Percentiles rank a stretch among this genome's conserved stretches.
Evolutionary conservation across 2,329 filamentous ascomycete genomes (phyloP).

Genomic region (Pseudogymnoascus sp.): DNA sequence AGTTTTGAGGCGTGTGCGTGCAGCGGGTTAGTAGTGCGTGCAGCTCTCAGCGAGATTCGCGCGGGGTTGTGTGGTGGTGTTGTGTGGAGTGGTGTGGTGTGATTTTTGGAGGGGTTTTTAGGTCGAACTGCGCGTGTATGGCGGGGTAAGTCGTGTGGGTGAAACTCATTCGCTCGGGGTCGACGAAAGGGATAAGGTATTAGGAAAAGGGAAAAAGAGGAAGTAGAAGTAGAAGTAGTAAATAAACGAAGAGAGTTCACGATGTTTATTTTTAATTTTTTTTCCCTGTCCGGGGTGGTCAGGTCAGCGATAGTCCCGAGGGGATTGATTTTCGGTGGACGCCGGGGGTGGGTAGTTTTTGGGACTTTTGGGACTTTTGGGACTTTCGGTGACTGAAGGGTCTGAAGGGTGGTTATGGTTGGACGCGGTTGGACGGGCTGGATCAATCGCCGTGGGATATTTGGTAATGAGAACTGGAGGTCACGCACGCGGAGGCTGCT

Average conservation of each 20-base stretch:
- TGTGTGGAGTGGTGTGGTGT: background rate
- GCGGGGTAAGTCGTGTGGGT: background rate
- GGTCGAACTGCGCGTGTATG: background rate
- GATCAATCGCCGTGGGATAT: background rate
- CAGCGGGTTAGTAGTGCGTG: background rate
- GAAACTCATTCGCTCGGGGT: background rate
- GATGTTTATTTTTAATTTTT: background rate
- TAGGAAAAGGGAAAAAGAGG: background rate
- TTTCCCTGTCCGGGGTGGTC: background rate
- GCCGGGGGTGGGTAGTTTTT: background rate
- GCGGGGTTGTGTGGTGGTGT: background rate
- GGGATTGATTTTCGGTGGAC: background rate
- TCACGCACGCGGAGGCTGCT: background rate
- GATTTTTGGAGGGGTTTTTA: background rate
- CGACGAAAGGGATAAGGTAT: background rate
- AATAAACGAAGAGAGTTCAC: background rate
- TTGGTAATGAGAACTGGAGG: background rate
- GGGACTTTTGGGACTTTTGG: background rate
- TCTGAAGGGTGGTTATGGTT: background rate
- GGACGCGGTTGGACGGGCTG: background rate
- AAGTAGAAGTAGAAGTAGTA: background rate
- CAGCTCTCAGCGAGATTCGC: background rate
- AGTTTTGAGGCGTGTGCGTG: background rate
- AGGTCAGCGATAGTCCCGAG: background rate
- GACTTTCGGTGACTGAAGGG: background rate